phyloP scores from a whole-genome alignment of 345 rosid species.

The Populus nigra region DNA sequence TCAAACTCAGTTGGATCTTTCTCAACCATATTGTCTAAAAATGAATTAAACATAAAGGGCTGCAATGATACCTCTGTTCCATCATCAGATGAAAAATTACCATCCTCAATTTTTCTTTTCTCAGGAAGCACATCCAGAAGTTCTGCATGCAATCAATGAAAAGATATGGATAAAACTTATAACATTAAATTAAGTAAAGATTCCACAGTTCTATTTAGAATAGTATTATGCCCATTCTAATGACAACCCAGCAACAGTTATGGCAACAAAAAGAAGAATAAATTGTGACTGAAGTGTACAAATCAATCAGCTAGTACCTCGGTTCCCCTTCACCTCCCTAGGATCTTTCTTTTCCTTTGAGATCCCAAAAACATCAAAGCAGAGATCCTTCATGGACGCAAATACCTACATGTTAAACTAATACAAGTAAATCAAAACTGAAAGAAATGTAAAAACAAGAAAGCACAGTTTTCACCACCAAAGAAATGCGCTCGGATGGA shows the following conservation, averaged over 20 bases:
- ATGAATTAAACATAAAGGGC: background rate
- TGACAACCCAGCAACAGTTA: background rate
- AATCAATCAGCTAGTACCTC: conserved; percentile 31
- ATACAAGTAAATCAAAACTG: background rate
- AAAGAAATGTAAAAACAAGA: background rate
- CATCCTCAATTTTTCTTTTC: conserved; percentile 71
- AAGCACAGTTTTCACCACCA: background rate
- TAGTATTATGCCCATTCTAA: background rate
- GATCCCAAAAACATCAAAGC: conserved; percentile 53
- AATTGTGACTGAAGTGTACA: background rate
- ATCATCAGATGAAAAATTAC: conserved; percentile 69
- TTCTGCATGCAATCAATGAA: conserved; percentile 29
- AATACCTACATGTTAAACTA: conserved; percentile 41
- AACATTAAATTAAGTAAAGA: background rate
- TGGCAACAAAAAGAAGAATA: background rate
- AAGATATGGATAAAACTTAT: background rate
- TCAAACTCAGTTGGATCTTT: background rate
- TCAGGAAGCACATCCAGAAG: conserved; percentile 64
- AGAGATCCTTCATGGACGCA: conserved; percentile 63
- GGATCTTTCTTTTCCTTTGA: conserved; percentile 50
- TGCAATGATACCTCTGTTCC: conserved; percentile 39
- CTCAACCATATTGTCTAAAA: background rate
- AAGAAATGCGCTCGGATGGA: background rate
- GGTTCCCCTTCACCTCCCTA: conserved; percentile 53
- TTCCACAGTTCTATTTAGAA: background rate